phyloP scores from a whole-genome alignment of 2,329 filamentous ascomycete species.

The Penicillium brasilianum region DNA sequence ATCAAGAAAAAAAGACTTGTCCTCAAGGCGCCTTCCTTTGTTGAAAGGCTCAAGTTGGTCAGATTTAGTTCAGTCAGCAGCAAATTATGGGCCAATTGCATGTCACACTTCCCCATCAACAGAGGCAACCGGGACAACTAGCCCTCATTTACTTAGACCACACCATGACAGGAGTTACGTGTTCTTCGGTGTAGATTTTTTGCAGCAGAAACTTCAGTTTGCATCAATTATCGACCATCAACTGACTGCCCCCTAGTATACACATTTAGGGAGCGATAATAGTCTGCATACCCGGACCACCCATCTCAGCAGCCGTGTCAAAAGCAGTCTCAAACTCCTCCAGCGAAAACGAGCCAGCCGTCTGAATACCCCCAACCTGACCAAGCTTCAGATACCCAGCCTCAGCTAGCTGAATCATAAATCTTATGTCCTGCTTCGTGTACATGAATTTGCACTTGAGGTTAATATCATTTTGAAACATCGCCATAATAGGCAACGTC shows the following conservation, averaged over 20 bases:
- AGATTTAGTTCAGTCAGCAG: too few relatives aligned
- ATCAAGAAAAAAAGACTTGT: too few relatives aligned
- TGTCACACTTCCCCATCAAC: too few relatives aligned
- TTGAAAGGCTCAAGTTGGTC: too few relatives aligned
- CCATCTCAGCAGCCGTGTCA: background rate
- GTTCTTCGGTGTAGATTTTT: too few relatives aligned
- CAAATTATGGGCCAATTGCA: too few relatives aligned
- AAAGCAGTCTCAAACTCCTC: background rate
- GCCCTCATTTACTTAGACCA: too few relatives aligned
- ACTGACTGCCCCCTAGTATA: background rate
- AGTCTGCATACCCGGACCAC: background rate
- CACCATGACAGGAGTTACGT: too few relatives aligned
- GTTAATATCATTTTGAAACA: background rate
- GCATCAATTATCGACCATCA: too few relatives aligned
- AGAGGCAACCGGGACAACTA: too few relatives aligned
- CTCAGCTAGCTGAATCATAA: background rate
- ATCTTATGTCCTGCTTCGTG: background rate
- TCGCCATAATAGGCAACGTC: background rate
- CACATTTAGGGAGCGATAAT: background rate
- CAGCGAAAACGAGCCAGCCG: background rate
- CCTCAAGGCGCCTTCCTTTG: too few relatives aligned
- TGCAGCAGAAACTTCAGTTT: too few relatives aligned
- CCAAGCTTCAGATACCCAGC: background rate
- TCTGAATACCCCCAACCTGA: background rate
- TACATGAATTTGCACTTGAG: background rate